Evolutionary conservation across 352 stramenopile species (phyloP).

Genomic region (Phytophthora uliginosa): DNA sequence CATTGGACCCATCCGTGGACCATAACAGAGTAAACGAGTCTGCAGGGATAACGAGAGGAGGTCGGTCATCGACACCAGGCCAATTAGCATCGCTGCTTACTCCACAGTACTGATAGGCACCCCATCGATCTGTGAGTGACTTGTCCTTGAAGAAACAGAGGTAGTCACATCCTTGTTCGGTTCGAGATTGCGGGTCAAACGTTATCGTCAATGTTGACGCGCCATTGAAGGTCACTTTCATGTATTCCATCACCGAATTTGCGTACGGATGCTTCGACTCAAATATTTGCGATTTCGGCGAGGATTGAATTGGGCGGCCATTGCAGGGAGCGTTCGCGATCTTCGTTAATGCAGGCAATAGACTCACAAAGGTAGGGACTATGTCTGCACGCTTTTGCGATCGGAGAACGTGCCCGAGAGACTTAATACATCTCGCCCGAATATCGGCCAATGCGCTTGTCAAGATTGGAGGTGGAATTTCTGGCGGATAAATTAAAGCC

Average conservation of each 20-base stretch:
- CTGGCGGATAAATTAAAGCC: constrained; percentile 54
- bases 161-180: constrained; percentile 84
- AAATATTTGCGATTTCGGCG: constrained; percentile 69
- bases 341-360: constrained; percentile 46
- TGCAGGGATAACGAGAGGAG: constrained; percentile 76
- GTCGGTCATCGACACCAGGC: constrained; percentile 68
- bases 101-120: constrained; percentile 74
- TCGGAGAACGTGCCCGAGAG: constrained; percentile 44
- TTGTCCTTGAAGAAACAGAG: constrained; percentile 90
- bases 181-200: constrained; percentile 77
- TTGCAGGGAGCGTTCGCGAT: constrained; percentile 59
- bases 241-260: constrained; percentile 85
- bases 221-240: constrained; percentile 80
- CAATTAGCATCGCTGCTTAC: constrained; percentile 79
- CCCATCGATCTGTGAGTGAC: constrained; percentile 70
- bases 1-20: constrained; percentile 87
- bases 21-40: constrained; percentile 90
- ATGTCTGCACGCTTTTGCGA: constrained; percentile 22
- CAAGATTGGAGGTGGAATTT: constrained; percentile 55
- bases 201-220: constrained; percentile 71
- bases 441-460: constrained; percentile 67
- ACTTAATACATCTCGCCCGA: constrained; percentile 66
- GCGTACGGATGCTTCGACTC: constrained; percentile 90
- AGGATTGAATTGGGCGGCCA: constrained; percentile 58
- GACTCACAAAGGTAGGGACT: constrained; percentile 21